Evolutionary conservation across 768 basidiomycete genomes (phyloP), one percentile per base, ranked within the genome.

Genomic region (Termitomyces sp.): DNA sequence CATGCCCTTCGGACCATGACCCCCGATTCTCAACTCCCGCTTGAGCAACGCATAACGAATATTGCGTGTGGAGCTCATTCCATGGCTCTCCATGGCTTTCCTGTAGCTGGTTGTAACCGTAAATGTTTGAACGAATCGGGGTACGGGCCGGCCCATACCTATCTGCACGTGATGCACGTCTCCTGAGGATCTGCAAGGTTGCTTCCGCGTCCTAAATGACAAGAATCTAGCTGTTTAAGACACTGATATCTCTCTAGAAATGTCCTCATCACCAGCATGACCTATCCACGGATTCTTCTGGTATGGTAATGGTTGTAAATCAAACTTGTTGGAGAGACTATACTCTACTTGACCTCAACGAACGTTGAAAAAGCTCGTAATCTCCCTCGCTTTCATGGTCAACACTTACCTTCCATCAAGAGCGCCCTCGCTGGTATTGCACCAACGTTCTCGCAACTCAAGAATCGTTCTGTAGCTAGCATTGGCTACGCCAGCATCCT

Each of bases 401-500:
- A 69, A 72, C 56, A 66, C 69, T 64, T 73, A 1, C 76, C 76
- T 17, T 77, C 74, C 2, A 68, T 76, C 20, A 74, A 77, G 53
- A 67, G 60, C 4, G 73, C 74, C 7, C 61, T 77, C 34, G 72
- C 68, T 8, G 71, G 67, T 49, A 63, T 77, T 5, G 73, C 72
- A 1, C 71, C 74, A 31, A 72, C 71, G 0, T 74, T 77, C 52
- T 57, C 67, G 12, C 66, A 67, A 12, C 40, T 77, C 9, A 68
- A 69, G 31, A 72, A 68, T 43, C 74, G 76, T 6, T 75, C 70
- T 11, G 76, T 76, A 29, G 71, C 76, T 1, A 68, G 69, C 72
- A 73, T 53, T 76, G 76, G 75, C 65, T 77, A 9, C 70, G 76
- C 1, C 60, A 67, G 49, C 68, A 76, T 62, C 63, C 71, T 29